phyloP scores from a whole-genome alignment of 73 alveolate species.

The Paramecium pentaurelia region DNA sequence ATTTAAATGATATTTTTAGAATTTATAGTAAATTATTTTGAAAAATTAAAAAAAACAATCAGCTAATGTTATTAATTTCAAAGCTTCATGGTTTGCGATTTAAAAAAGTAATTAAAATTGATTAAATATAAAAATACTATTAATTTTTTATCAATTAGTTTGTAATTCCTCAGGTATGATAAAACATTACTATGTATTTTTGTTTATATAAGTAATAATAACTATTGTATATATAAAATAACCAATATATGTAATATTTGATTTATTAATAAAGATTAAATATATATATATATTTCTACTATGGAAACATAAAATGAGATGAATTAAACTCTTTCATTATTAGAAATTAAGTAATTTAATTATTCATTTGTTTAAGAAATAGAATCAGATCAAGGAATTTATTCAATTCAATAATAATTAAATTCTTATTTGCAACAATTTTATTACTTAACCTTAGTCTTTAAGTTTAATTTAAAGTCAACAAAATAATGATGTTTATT shows the following conservation, averaged over 20 bases:
- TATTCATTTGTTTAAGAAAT: background rate
- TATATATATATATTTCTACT: background rate
- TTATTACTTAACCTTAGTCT: background rate
- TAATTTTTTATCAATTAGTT: background rate
- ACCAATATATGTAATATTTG: background rate
- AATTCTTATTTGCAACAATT: background rate
- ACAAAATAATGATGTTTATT: background rate
- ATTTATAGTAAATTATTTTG: no score
- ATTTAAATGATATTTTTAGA: no score
- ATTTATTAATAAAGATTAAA: background rate
- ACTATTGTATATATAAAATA: background rate
- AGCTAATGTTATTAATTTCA: background rate
- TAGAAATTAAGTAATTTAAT: background rate
- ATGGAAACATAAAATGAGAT: background rate
- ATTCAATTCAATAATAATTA: background rate
- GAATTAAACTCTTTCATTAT: background rate
- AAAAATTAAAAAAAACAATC: no score
- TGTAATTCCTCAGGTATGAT: background rate
- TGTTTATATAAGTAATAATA: no score
- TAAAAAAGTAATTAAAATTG: no score
- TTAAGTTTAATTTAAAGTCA: background rate
- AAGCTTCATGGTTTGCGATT: background rate
- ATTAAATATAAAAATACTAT: background rate
- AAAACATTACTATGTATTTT: no score
- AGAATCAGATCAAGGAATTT: background rate